These are phyloP conservation scores for Galeopsis tetrahit DNA, from an alignment of 257 asterid species.

Conservation along the genomic window DNA sequence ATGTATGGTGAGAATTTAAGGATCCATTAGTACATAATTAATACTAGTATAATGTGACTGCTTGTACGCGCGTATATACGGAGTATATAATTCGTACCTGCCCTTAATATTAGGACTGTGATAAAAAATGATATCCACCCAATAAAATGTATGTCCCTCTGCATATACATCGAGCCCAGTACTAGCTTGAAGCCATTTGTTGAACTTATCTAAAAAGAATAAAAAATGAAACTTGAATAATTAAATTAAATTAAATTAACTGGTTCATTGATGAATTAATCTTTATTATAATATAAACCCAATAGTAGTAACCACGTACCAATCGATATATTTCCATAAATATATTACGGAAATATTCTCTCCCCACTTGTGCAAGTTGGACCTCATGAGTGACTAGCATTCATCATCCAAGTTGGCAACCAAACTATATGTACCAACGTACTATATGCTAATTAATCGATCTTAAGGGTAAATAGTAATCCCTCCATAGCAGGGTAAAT, in stretches of 20 bases:
- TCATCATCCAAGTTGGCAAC: conserved; percentile 14
- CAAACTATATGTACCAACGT: neutral
- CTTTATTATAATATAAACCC: neutral
- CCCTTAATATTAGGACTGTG: neutral
- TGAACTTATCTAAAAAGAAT: neutral
- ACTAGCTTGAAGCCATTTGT: neutral
- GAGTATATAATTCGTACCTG: neutral
- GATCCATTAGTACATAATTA: too few species aligned
- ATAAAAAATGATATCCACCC: neutral
- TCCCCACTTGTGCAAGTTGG: conserved; percentile 7
- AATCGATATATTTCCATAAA: neutral
- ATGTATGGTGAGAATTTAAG: too few species aligned
- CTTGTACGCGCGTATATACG: too few species aligned
- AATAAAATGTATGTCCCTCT: neutral
- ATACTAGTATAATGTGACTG: neutral
- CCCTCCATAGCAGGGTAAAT: too few species aligned
- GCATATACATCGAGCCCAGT: neutral
- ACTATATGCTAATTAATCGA: neutral
- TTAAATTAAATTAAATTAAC: neutral
- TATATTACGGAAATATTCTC: neutral
- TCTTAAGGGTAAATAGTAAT: neutral
- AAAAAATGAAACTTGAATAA: neutral
- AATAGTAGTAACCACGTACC: neutral
- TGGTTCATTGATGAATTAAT: neutral
- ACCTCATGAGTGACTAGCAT: neutral